Conservation (phyloP, 2,329 filamentous ascomycete genomes). For the Scolecobasidium constrictum region DNA sequence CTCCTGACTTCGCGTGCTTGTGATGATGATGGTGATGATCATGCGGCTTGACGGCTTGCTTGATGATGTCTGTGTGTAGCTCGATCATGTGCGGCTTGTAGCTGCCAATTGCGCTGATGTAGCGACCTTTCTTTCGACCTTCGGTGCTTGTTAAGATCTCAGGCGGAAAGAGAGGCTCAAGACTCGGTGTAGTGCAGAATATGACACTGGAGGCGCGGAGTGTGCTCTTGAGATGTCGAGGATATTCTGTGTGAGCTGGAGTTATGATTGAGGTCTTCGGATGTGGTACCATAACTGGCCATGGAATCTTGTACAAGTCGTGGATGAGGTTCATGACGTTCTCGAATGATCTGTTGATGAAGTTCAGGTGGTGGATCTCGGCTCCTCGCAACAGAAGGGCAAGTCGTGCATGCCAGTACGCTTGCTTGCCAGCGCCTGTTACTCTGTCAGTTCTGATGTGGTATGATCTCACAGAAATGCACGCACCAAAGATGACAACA, state of each 20-base stretch:
- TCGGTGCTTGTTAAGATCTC: slow-evolving; percentile 61
- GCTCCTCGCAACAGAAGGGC: slow-evolving; percentile 59
- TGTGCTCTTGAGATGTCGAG: slow-evolving; percentile 57
- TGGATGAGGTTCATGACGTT: slow-evolving; percentile 42
- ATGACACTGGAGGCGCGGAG: slow-evolving; percentile 67
- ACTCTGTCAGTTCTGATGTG: slow-evolving; percentile 36
- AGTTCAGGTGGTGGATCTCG: slow-evolving; percentile 68
- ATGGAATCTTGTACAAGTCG: slow-evolving; percentile 35
- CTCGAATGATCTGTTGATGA: slow-evolving; percentile 67
- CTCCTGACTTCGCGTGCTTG: slow-evolving; percentile 48
- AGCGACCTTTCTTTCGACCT: slow-evolving; percentile 56
- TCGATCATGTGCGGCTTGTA: slow-evolving; percentile 70
- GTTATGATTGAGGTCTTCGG: slow-evolving; percentile 59
- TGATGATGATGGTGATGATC: slow-evolving; percentile 52
- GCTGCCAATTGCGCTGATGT: slow-evolving; percentile 63
- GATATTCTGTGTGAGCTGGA: slow-evolving; percentile 58
- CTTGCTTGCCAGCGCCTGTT: slow-evolving; percentile 82
- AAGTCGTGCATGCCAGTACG: slow-evolving; percentile 87
- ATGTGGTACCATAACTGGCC: slow-evolving; percentile 15
- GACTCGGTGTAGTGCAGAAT: slow-evolving; percentile 78
- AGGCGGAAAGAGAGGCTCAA: slow-evolving; percentile 62
- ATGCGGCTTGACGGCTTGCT: slow-evolving; percentile 47
- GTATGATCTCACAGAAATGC: neutral
- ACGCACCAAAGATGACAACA: slow-evolving; percentile 28
- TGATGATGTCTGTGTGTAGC: slow-evolving; percentile 64